Conservation (phyloP, 1,284 basidiomycete species). For the Pseudozyma thailandica region DNA sequence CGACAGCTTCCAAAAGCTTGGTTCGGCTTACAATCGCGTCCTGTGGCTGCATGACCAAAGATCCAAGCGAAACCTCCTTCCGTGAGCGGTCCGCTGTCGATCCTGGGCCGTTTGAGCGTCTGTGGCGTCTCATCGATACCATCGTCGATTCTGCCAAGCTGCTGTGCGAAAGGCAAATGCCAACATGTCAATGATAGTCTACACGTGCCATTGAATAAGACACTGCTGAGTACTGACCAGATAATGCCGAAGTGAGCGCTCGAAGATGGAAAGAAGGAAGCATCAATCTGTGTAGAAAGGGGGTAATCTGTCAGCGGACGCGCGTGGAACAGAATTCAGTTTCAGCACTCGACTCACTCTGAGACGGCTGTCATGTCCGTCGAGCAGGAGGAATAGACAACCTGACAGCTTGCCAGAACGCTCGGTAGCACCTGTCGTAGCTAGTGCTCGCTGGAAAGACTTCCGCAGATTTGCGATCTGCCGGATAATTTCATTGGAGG, state of each 20-base stretch:
- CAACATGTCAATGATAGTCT: not conserved
- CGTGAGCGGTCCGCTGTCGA: not conserved
- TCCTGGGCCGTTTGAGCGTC: not conserved
- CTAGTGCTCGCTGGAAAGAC: slow-evolving; percentile 4
- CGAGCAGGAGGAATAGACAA: slow-evolving; percentile 18
- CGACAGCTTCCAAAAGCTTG: slow-evolving; percentile 12
- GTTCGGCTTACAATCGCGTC: slow-evolving; percentile 12
- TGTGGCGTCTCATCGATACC: slow-evolving; percentile 13
- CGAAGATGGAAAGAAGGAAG: slow-evolving; percentile 3
- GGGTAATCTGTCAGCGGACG: not conserved
- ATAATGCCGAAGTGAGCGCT: slow-evolving; percentile 23
- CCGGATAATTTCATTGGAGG: slow-evolving; percentile 2
- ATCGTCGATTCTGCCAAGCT: slow-evolving; percentile 7
- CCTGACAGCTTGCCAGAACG: not conserved
- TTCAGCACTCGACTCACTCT: slow-evolving; percentile 7
- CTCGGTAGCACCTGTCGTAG: not conserved
- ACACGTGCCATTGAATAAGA: too few relatives aligned
- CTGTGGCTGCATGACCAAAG: slow-evolving; percentile 20
- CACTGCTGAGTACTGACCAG: slow-evolving; percentile 2
- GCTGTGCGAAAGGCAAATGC: not conserved
- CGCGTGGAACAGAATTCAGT: not conserved
- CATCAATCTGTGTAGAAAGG: slow-evolving; percentile 12
- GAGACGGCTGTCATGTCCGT: slow-evolving; percentile 6
- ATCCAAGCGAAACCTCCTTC: slow-evolving; percentile 12
- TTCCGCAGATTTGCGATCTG: slow-evolving; percentile 10